Evolutionary conservation across 1,284 basidiomycete species (phyloP), one percentile per base, ranked within the genome.

Genomic region (Athelia sp.): DNA sequence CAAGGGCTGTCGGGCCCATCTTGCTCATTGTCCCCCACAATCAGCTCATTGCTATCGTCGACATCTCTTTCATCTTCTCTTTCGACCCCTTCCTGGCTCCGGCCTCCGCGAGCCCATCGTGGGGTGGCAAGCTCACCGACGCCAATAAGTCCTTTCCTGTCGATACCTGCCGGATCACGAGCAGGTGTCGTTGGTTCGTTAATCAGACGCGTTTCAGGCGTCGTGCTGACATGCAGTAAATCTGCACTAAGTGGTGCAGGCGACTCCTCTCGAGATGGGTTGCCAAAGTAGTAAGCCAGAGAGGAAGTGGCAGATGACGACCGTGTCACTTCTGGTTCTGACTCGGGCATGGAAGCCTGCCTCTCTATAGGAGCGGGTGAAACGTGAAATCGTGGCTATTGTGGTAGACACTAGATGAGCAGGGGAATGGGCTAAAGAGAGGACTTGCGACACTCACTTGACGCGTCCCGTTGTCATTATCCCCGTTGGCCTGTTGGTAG

Each of bases 91-190:
- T 72, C 72, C 42, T 62, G 54, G 8, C 15, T 6, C 19, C 36
- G 36, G n/a, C n/a, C 9, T 21, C 36, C 36, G 59, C 62, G 67
- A 56, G 81, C 78, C 95, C 94, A 99, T 55, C 94, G 81, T 34
- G 96, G 96, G n/a, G 96, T 98, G 6, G 93, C 77, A n/a, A 98
- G 81, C 69, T 98, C 96, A 34, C 96, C 96, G 10, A 98, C 90
- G 18, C 96, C 96, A 48, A 98, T 84, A 36, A 98, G 81, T 21
- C 84, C 90, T 15, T 85, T 80, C 49, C 96, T 79, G 71, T 99
- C 95, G 56, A 95, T 93, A 54, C 75, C 69, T 10, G 88, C 82
- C 11, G 90, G 90, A 68, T 93, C 88, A 55, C 78, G 76, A 36
- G 75, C 82, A n/a, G 89, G 88, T 0, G 89, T 90, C 23, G 80